Base-by-base conservation (phyloP, 2,329 filamentous ascomycete genomes). In the Penicillium sp. region DNA sequence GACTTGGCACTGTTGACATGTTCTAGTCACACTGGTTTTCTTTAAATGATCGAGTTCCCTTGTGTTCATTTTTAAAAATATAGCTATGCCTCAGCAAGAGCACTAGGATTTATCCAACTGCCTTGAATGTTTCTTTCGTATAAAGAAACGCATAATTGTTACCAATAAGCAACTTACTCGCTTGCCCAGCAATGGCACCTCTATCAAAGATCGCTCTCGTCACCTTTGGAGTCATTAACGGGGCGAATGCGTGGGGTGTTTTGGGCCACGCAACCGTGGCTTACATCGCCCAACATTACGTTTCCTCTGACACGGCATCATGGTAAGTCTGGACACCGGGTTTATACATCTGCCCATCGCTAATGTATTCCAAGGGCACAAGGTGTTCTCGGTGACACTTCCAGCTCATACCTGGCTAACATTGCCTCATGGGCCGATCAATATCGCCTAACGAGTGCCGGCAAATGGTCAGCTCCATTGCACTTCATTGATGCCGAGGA, bases 211-310 rank as follows among this genome's bases (percentile, higher is more conserved):
- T 51, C 24, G 51, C 45, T 13, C 37, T 59, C 2, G 25, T 56
- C 15, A 40, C 49, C 7, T 42, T 55, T 1, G 53, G 56, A 1
- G 37, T 42, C 2, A 24, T 45, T n/a, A 50, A 47, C 9, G 52
- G 55, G 3, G 58, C 40, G 13, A 52, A 61, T 46, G 77, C 75
- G 6, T 82, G 79, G 79, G 79, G 79, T 23, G 65, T 62, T 6
- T 63, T 81, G 0, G 79, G 79, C 31, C 79, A 81, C 52, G 72
- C 75, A 27, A 79, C 79, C 2, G 72, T 81, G 5, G 79, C 76
- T 18, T 79, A 76, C 56, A 74, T 81, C 33, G 78, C 79, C 9
- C 74, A 78, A 47, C 68, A 74, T 53, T 76, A 75, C 56, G 63
- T 81, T 43, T 65, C 67, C 3, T 48, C 66, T 15, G 57, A 67